Evolutionary conservation across 805 yeast species (phyloP).

Genomic region (Candida broadrunensis): DNA sequence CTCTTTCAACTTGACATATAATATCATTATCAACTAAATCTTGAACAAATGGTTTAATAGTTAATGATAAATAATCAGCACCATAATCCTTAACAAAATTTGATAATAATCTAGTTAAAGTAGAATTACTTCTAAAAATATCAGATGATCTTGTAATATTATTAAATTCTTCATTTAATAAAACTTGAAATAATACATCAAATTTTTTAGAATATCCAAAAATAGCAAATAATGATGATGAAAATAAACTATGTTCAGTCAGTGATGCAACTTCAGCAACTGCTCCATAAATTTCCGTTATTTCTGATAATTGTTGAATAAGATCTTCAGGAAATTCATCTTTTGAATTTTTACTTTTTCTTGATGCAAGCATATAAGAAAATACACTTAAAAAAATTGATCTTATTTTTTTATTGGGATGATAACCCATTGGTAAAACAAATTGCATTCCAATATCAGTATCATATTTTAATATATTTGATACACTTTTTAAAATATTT

Average conservation of each 20-base stretch:
- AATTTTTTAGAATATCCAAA: constrained; percentile 38
- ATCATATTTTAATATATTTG: constrained; percentile 69
- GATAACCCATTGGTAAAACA: constrained; percentile 77
- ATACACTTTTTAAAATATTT: constrained; percentile 60
- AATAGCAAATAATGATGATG: constrained; percentile 59
- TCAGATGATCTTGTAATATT: constrained; percentile 63
- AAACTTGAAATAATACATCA: constrained; percentile 48
- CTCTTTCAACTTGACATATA: constrained; percentile 64
- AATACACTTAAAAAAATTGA: constrained; percentile 76
- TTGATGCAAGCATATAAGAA: constrained; percentile 53
- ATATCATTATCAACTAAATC: constrained; percentile 48
- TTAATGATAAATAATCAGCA: constrained; percentile 47
- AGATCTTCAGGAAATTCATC: constrained; percentile 27
- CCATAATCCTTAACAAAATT: constrained; percentile 71
- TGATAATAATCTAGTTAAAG: constrained; percentile 74
- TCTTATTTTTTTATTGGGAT: constrained; percentile 61
- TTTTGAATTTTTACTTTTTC: constrained; percentile 19
- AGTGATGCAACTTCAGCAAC: constrained; percentile 63
- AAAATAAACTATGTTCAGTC: constrained; percentile 66
- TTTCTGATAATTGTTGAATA: constrained; percentile 20
- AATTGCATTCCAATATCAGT: constrained; percentile 73
- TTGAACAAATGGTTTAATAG: constrained; percentile 55
- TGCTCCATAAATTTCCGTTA: constrained; percentile 43
- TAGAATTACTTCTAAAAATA: constrained; percentile 75
- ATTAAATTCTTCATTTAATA: constrained; percentile 62